Evolutionary conservation across 2,329 filamentous ascomycete genomes (phyloP).

Genomic region (Fusarium paranaense): DNA sequence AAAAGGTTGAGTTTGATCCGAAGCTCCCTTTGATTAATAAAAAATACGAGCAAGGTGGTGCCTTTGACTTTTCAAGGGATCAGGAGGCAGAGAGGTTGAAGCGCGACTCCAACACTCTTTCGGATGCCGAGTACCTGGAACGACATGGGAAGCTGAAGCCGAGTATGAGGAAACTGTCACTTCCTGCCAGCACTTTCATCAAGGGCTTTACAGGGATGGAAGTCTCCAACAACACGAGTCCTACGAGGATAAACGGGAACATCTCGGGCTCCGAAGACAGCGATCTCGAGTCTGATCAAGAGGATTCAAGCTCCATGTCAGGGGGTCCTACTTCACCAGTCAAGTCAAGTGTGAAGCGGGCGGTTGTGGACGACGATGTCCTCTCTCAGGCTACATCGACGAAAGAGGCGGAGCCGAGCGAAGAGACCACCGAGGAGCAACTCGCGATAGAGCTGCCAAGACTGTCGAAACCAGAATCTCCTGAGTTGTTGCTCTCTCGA

Average conservation of each 20-base stretch:
- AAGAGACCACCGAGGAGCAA: constrained; percentile 58
- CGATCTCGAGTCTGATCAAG: constrained; percentile 67
- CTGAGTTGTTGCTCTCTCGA: constrained; percentile 63
- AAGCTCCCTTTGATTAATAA: constrained; percentile 65
- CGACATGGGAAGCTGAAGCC: constrained; percentile 58
- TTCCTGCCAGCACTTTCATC: constrained; percentile 41
- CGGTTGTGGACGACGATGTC: constrained; percentile 66
- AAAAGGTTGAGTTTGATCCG: constrained; percentile 66
- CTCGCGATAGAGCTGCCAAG: constrained; percentile 62
- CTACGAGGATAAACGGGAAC: constrained; percentile 51
- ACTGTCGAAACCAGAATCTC: constrained; percentile 59
- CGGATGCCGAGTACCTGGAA: constrained; percentile 62
- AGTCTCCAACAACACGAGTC: constrained; percentile 46
- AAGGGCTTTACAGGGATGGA: constrained; percentile 45
- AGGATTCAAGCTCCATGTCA: constrained; percentile 63
- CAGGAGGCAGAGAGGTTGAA: constrained; percentile 46
- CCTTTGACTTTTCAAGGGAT: constrained; percentile 60
- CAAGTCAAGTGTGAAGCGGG: constrained; percentile 59
- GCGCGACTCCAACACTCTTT: constrained; percentile 50
- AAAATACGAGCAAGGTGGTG: constrained; percentile 69
- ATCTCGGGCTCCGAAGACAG: constrained; percentile 60
- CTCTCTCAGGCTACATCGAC: constrained; percentile 64
- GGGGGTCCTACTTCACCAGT: constrained; percentile 63
- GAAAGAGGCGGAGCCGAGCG: constrained; percentile 60
- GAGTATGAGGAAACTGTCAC: constrained; percentile 45